Evolutionary conservation across 2,329 filamentous ascomycete species (phyloP), one percentile per base, ranked within the genome.

Genomic region (Canariomyces notabilis): DNA sequence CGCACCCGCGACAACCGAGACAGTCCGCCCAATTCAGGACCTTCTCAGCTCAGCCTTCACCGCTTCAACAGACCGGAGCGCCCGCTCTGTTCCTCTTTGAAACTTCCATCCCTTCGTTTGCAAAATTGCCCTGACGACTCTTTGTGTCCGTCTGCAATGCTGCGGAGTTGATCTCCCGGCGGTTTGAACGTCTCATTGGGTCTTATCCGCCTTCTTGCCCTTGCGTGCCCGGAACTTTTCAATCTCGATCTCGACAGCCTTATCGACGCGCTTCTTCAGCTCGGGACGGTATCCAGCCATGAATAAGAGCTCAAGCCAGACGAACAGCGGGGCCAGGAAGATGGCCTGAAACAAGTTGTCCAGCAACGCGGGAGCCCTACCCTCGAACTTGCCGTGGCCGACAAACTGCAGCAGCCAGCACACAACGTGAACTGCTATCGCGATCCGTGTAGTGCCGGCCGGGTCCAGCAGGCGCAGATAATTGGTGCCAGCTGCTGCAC

Each of bases 291-390:
- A 98, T 39, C 93, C 93, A 41, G 94, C 79, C 60, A 76, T 82
- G 73, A 98, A 98, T 20, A 98, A 75, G 19, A 94, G 70, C 71
- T 97, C 90, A 59, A 98, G 85, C 87, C 93, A 98, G 48, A 97
- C 91, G 59, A 97, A 98, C 61, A 98, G 85, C 7, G 93, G 93
- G 0, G 93, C 93, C 19, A 97, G 75, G 61, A 97, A 91, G 54
- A 97, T 67, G 21, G 93, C 90, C 68, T 97, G 93, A 38, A 94
- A 75, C 34, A 97, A 69, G 61, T 96, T 97, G 68, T 97, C 90
- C 38, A 97, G 71, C 53, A 97, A 70, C 4, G 90, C 91, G 6
- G 91, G 93, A 2, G 90, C 88, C 42, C 91, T 81, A 16, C 87
- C 82, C 68, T 97, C 93, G 58, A 89, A 97, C 41, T 77, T 80